These are phyloP conservation scores for Pseudonitzschia multiseries DNA, from an alignment of 108 stramenopile genomes.

Conservation along the genomic window DNA sequence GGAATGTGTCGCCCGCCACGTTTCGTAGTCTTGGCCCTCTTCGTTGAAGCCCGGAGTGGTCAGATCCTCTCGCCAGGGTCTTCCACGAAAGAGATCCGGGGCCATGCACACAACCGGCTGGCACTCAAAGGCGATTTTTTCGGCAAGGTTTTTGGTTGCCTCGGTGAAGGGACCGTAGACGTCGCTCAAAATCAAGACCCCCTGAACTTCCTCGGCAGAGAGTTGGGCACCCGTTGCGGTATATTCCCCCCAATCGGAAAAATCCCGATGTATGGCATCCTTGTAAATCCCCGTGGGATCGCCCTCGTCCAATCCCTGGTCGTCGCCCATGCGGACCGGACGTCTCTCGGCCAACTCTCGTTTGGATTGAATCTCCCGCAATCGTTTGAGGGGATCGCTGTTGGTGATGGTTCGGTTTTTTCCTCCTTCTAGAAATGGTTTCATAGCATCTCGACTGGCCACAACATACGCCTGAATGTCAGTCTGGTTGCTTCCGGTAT, in stretches of 20 bases:
- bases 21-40: slow-evolving; percentile 66
- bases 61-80: slow-evolving; percentile 66
- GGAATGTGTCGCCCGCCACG: slow-evolving; percentile 71
- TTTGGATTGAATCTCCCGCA: slow-evolving; percentile 65
- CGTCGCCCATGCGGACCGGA: slow-evolving; percentile 46
- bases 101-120: slow-evolving; percentile 86
- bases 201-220: slow-evolving; percentile 77
- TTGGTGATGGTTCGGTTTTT: slow-evolving; percentile 31
- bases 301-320: slow-evolving; percentile 54
- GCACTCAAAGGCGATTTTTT: slow-evolving; percentile 91
- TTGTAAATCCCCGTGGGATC: slow-evolving; percentile 60
- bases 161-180: slow-evolving; percentile 77
- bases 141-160: slow-evolving; percentile 69
- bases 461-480: slow-evolving; percentile 78
- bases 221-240: slow-evolving; percentile 78
- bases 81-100: slow-evolving; percentile 79
- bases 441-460: slow-evolving; percentile 70
- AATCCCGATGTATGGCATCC: slow-evolving; percentile 67
- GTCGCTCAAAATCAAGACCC: slow-evolving; percentile 77
- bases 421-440: slow-evolving; percentile 65
- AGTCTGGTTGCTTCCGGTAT: slow-evolving; percentile 64
- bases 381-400: slow-evolving; percentile 49
- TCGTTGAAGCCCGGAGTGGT: slow-evolving; percentile 46
- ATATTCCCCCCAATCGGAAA: slow-evolving; percentile 80
- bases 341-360: slow-evolving; percentile 45